A percentile compares a stretch with the other conserved stretches of the same genome.
Conservation (phyloP, 2,329 filamentous ascomycete species). For the Trichothecium sympodiale region DNA sequence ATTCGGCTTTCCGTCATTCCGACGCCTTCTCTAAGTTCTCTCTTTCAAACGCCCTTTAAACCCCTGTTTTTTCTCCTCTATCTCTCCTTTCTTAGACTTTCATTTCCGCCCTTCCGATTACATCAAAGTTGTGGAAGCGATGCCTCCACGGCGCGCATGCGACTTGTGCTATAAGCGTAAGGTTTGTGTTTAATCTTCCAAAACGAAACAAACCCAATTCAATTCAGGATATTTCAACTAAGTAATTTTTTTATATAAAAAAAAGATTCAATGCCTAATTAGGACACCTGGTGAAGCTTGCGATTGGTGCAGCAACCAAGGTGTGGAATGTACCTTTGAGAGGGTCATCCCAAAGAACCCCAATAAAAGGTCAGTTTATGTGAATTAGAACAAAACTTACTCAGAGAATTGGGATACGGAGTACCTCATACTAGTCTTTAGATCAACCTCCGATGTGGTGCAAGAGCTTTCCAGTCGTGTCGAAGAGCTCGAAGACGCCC, state of each 20-base stretch:
- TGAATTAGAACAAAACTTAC: no score
- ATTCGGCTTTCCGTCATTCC: background rate
- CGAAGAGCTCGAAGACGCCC: constrained; percentile 2
- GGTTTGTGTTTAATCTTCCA: background rate
- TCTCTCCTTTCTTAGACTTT: background rate
- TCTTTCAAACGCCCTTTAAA: background rate
- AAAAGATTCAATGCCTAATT: constrained; percentile 6
- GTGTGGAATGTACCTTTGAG: constrained; percentile 4
- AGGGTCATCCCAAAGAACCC: constrained; percentile 2
- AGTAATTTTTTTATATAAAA: background rate
- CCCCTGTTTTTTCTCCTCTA: background rate
- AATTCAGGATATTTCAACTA: background rate
- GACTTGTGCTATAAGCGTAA: constrained; percentile 1
- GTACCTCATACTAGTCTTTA: no score
- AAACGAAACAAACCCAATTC: no score
- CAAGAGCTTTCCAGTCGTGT: constrained; percentile 1
- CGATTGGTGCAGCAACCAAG: constrained; percentile 6
- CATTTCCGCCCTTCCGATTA: background rate
- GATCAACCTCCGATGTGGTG: background rate
- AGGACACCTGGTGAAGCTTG: constrained; percentile 2
- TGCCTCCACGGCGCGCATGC: constrained; percentile 1
- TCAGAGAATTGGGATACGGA: no score
- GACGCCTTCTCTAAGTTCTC: background rate
- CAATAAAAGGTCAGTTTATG: constrained; percentile 3
- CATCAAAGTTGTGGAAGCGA: background rate